A percentile compares a stretch with the other conserved stretches of the same genome.
Conservation (phyloP, 1,284 basidiomycete genomes). For the Leccinum solheimii region DNA sequence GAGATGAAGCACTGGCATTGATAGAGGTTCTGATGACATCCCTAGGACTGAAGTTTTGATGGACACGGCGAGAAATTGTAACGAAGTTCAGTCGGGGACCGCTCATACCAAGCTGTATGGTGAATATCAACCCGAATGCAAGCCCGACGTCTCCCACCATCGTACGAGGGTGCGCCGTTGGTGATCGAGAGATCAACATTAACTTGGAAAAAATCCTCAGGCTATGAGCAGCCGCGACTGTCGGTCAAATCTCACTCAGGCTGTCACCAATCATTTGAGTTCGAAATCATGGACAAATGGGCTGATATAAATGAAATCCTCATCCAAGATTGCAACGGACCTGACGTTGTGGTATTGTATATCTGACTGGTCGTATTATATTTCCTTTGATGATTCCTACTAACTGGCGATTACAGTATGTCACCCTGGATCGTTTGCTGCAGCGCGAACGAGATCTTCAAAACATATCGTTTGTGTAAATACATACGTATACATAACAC, state of each 20-base stretch:
- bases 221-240: background rate
- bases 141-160: slow-evolving; percentile 7
- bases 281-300: too few relatives aligned
- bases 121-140: background rate
- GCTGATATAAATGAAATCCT: slow-evolving; percentile 9
- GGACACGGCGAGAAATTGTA: slow-evolving; percentile 9
- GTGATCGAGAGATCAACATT: slow-evolving; percentile 19
- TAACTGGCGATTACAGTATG: background rate
- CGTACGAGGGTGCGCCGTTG: slow-evolving; percentile 1
- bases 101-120: slow-evolving; percentile 18
- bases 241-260: background rate
- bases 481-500: background rate
- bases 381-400: background rate
- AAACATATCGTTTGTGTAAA: background rate
- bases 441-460: background rate
- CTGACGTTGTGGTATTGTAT: slow-evolving; percentile 5
- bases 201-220: slow-evolving; percentile 11
- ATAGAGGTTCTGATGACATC: background rate
- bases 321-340: slow-evolving; percentile 15
- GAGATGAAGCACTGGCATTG: background rate
- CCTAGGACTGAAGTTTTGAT: too few relatives aligned
- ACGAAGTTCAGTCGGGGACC: background rate
- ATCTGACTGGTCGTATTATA: background rate
- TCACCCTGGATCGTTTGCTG: background rate
- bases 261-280: too few relatives aligned